These are phyloP conservation scores for Corchorus olitorius DNA, from an alignment of 345 rosid species.

Conservation along the genomic window DNA sequence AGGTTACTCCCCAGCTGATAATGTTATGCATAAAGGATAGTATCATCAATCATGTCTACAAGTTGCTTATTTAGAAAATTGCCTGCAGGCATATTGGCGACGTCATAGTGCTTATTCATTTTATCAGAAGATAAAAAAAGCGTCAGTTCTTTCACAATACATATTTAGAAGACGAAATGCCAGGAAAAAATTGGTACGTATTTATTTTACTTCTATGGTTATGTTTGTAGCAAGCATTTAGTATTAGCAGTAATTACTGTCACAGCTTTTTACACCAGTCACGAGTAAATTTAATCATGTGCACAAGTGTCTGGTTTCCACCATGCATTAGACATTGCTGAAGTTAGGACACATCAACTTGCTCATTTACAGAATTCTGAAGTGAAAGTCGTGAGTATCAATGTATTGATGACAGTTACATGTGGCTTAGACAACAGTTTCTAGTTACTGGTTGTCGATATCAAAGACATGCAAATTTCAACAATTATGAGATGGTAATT, in stretches of 20 bases:
- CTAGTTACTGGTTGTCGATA: neutral
- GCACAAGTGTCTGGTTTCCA: neutral
- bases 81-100: conserved; percentile 64
- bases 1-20: conserved; percentile 44
- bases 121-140: conserved; percentile 48
- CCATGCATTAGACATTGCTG: neutral
- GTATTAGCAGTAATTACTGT: neutral
- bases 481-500: neutral
- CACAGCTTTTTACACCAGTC: neutral
- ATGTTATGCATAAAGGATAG: conserved; percentile 13
- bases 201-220: conserved; percentile 12
- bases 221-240: conserved; percentile 9
- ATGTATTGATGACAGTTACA: neutral
- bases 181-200: conserved; percentile 42
- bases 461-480: neutral
- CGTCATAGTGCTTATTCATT: conserved; percentile 47
- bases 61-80: conserved; percentile 16
- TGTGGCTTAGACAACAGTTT: neutral
- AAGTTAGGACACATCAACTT: neutral
- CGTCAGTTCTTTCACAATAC: conserved; percentile 44
- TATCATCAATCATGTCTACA: conserved; percentile 16
- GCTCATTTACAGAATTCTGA: neutral
- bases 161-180: conserved; percentile 42
- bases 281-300: neutral
- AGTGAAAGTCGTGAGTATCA: neutral